phyloP scores from a whole-genome alignment of 495 filamentous ascomycete species.

The Jackrogersella minutella region DNA sequence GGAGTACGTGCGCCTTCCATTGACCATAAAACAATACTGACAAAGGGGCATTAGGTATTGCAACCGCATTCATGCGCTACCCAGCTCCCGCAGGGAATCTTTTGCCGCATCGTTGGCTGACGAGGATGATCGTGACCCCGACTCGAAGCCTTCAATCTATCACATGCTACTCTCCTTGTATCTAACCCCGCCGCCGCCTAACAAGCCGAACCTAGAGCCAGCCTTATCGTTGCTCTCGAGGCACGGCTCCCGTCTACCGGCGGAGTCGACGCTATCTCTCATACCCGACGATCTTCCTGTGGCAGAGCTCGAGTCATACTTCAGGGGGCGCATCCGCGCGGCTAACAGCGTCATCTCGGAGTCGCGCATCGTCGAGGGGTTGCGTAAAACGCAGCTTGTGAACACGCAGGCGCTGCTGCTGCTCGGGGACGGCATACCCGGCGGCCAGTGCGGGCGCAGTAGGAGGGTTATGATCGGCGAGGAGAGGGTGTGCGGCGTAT shows the following conservation, averaged over 20 bases:
- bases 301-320: constrained; percentile 85
- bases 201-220: constrained; percentile 76
- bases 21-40: constrained; percentile 23
- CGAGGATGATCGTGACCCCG: constrained; percentile 55
- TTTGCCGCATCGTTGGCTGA: constrained; percentile 19
- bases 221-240: constrained; percentile 87
- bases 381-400: constrained; percentile 77
- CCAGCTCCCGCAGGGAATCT: constrained; percentile 36
- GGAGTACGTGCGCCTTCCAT: constrained; percentile 65
- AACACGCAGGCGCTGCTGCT: constrained; percentile 74
- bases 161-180: constrained; percentile 91
- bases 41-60: constrained; percentile 73
- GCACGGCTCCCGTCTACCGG: constrained; percentile 90
- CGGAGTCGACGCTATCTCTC: constrained; percentile 80
- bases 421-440: constrained; percentile 68
- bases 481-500: constrained; percentile 88
- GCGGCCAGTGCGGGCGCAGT: constrained; percentile 67
- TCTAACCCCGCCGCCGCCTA: constrained; percentile 78
- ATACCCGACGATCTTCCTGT: constrained; percentile 84
- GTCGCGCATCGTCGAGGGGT: constrained; percentile 72
- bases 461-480: constrained; percentile 81
- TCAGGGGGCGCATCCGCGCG: constrained; percentile 87
- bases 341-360: constrained; percentile 83
- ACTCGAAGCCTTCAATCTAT: constrained; percentile 78
- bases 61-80: constrained; percentile 76